phyloP scores from a whole-genome alignment of 2,329 filamentous ascomycete genomes.

The Colletotrichum musae region DNA sequence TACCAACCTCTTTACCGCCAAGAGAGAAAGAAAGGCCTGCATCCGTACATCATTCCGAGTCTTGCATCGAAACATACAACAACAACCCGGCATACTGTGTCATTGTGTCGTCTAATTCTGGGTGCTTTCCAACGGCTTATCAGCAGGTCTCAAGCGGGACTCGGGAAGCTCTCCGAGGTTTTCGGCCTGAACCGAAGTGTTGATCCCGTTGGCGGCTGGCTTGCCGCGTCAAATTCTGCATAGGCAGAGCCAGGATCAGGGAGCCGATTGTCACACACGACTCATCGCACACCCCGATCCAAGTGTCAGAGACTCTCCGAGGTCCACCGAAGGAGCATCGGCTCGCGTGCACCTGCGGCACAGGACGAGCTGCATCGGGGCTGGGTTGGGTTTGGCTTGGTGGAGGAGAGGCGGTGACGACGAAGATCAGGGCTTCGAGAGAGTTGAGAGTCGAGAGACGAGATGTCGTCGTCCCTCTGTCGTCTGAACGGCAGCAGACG shows the following conservation, averaged over 20 bases:
- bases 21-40: background rate
- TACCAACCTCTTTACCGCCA: background rate
- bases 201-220: conserved; percentile 22
- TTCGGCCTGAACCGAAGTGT: conserved; percentile 28
- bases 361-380: background rate
- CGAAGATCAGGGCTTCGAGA: conserved; percentile 3
- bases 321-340: conserved; percentile 22
- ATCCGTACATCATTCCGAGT: background rate
- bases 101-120: conserved; percentile 25
- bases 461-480: conserved; percentile 26
- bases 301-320: conserved; percentile 33
- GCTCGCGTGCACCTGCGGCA: conserved; percentile 21
- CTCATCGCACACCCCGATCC: conserved; percentile 24
- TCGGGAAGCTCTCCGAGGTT: conserved; percentile 33
- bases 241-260: conserved; percentile 28
- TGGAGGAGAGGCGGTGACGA: background rate
- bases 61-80: conserved; percentile 2
- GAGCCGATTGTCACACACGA: conserved; percentile 28
- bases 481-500: conserved; percentile 20
- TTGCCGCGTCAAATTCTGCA: conserved; percentile 30
- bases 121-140: conserved; percentile 27
- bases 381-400: background rate
- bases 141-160: conserved; percentile 28
- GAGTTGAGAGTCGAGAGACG: conserved; percentile 7
- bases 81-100: background rate